Base-by-base conservation (phyloP, 2,329 filamentous ascomycete genomes). In the Fusarium keratoplasticum region DNA sequence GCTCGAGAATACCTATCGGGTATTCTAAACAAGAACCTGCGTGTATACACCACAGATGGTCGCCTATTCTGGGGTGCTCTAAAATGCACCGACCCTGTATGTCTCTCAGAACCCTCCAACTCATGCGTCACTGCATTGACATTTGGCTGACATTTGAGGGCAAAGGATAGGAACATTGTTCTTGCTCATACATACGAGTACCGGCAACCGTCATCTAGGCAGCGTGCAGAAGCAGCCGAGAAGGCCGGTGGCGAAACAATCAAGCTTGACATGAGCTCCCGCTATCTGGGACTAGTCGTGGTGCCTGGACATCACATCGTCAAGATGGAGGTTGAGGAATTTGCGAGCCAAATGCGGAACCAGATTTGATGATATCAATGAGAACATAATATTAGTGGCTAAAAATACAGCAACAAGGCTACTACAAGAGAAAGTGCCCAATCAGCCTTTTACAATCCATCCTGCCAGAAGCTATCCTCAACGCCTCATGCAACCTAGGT, bases 41-140 rank as follows among this genome's bases (percentile, higher is more conserved):
- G 95, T 67, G 86, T 98, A 64, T 90, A 93, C 77, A 94, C 93
- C 16, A 94, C 91, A 6, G 96, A 98, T 81, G 91, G 90, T 18
- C 94, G 96, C 69, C 91, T 98, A 82, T 99, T 98, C 82, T 90
- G 95, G 64, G 96, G 96, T 22, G 89, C 91, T 73, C 94, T 99
- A 84, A 98, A 97, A 84, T 99, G 96, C 86, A 98, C 95, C 33
- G 96, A 99, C 86, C 91, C 93, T 69, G 95, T 97, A 85, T 60
- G 89, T 87, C 40, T 25, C 25, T 38, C 13, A 40, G 50, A 18
- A 31, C 72, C 63, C 47, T 68, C 52, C 57, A 69, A 58, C 25
- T 22, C 25, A 27, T 38, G 42, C 20, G 25, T 25, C 18, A 20
- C 27, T 29, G 10, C 16, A 10, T 5, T 7, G 8, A 25, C 31